A percentile compares a stretch with the other conserved stretches of the same genome.
phyloP scores from a whole-genome alignment of 2,329 filamentous ascomycete species.

The Cladosporium sp. region DNA sequence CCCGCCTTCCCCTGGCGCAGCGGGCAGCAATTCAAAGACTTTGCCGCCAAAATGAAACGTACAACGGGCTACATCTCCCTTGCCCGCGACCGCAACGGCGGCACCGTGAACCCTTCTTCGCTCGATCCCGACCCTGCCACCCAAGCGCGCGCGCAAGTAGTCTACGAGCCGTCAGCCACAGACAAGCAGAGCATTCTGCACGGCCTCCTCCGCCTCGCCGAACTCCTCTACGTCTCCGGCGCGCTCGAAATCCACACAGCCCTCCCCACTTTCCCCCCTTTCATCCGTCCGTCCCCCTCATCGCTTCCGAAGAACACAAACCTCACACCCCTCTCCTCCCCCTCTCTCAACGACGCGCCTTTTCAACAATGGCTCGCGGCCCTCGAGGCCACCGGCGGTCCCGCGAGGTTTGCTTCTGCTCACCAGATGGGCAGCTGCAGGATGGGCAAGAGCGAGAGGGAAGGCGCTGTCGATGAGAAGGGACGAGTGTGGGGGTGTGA shows the following conservation, averaged over 20 bases:
- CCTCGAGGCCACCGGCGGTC: conserved; percentile 48
- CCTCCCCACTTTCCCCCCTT: conserved; percentile 61
- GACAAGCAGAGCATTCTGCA: conserved; percentile 70
- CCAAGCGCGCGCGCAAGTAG: conserved; percentile 57
- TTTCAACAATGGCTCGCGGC: conserved; percentile 60
- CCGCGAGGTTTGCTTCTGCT: conserved; percentile 60
- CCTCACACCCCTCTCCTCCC: conserved; percentile 16
- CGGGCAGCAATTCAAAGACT: conserved; percentile 68
- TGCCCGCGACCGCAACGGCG: conserved; percentile 70
- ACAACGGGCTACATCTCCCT: conserved; percentile 70
- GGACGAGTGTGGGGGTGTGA: conserved; percentile 59
- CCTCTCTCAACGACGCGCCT: conserved; percentile 50
- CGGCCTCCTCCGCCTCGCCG: conserved; percentile 66
- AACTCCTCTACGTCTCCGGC: conserved; percentile 73
- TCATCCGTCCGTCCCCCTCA: conserved; percentile 43
- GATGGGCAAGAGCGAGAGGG: conserved; percentile 54
- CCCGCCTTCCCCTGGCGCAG: conserved; percentile 62
- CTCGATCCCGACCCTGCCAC: conserved; percentile 29
- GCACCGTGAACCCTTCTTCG: conserved; percentile 69
- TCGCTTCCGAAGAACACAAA: conserved; percentile 15
- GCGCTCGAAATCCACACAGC: conserved; percentile 73
- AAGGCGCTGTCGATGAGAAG: conserved; percentile 41
- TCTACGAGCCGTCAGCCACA: conserved; percentile 66
- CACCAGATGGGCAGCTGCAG: conserved; percentile 78
- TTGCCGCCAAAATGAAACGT: conserved; percentile 63